These are phyloP conservation scores for Pleurotus citrinopileatus DNA, from an alignment of 768 basidiomycete genomes.

Conservation along the genomic window DNA sequence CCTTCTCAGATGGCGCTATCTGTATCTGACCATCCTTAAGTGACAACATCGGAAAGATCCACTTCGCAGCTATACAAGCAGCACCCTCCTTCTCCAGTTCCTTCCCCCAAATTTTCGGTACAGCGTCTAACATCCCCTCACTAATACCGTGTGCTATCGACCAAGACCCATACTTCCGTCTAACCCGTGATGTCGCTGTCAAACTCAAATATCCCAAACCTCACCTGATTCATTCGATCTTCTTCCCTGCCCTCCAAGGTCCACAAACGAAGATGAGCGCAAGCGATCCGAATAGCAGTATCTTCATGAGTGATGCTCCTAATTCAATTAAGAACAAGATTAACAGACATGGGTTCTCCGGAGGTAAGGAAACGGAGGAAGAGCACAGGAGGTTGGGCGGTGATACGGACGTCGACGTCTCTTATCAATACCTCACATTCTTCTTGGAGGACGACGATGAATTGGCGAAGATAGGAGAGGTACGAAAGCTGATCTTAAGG, in stretches of 20 bases:
- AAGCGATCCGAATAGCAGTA: conserved; percentile 86
- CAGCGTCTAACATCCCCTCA: conserved; percentile 77
- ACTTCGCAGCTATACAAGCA: conserved; percentile 95
- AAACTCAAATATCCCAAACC: conserved; percentile 97
- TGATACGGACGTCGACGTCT: conserved; percentile 91
- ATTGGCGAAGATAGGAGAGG: conserved; percentile 72
- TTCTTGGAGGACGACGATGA: conserved; percentile 96
- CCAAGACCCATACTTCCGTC: conserved; percentile 95
- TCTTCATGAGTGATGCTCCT: conserved; percentile 93
- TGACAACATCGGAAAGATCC: conserved; percentile 97
- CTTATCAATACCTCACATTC: conserved; percentile 93
- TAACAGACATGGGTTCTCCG: conserved; percentile 93
- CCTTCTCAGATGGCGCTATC: neutral
- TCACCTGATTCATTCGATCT: conserved; percentile 87
- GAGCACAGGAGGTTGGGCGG: conserved; percentile 88
- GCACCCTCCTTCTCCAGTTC: conserved; percentile 97
- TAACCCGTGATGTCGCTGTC: conserved; percentile 92
- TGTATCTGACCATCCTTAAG: conserved; percentile 34
- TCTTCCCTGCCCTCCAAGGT: conserved; percentile 97
- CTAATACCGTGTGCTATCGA: conserved; percentile 99
- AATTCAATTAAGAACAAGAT: conserved; percentile 98
- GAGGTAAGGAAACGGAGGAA: conserved; percentile 94
- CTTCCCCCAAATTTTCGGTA: conserved; percentile 96
- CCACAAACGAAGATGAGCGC: conserved; percentile 99
- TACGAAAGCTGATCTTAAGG: conserved; percentile 29